Percentiles rank a stretch among this genome's conserved stretches.
These are phyloP conservation scores for Ochetophila trinervis DNA, from an alignment of 306 rosid genomes.

Conservation along the genomic window DNA sequence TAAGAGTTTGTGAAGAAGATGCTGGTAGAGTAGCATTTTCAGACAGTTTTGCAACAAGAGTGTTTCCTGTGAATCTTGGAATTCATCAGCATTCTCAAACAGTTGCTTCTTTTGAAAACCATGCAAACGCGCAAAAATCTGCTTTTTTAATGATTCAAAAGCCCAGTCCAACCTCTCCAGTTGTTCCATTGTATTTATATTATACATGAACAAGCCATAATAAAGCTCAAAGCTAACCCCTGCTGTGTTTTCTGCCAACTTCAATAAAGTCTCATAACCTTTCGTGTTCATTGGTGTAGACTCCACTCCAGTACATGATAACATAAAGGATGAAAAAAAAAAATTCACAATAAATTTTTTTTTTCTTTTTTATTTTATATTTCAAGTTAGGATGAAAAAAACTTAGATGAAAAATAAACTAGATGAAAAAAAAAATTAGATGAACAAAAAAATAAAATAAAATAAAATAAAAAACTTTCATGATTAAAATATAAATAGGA, in stretches of 20 bases:
- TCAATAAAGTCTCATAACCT: conserved; percentile 78
- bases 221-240: conserved; percentile 90
- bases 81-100: conserved; percentile 22
- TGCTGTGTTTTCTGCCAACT: conserved; percentile 73
- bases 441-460: too few species aligned
- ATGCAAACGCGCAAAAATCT: conserved; percentile 69
- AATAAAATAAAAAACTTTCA: too few species aligned
- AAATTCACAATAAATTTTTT: too few species aligned
- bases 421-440: too few species aligned
- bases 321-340: too few species aligned
- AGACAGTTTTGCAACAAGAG: conserved; percentile 19
- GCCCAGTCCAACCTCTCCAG: conserved; percentile 60
- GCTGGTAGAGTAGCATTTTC: conserved; percentile 28
- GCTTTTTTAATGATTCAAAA: conserved; percentile 69
- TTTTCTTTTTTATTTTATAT: too few species aligned
- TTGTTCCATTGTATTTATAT: conserved; percentile 77
- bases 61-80: neutral
- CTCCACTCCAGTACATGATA: too few species aligned
- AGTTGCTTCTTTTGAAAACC: conserved; percentile 37
- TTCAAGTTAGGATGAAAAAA: too few species aligned
- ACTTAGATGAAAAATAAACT: too few species aligned
- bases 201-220: conserved; percentile 87
- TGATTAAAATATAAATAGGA: too few species aligned
- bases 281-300: conserved; percentile 74
- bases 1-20: conserved; percentile 28